Base-by-base conservation (phyloP, 768 basidiomycete species). In the Neoboletus brunneissimus region DNA sequence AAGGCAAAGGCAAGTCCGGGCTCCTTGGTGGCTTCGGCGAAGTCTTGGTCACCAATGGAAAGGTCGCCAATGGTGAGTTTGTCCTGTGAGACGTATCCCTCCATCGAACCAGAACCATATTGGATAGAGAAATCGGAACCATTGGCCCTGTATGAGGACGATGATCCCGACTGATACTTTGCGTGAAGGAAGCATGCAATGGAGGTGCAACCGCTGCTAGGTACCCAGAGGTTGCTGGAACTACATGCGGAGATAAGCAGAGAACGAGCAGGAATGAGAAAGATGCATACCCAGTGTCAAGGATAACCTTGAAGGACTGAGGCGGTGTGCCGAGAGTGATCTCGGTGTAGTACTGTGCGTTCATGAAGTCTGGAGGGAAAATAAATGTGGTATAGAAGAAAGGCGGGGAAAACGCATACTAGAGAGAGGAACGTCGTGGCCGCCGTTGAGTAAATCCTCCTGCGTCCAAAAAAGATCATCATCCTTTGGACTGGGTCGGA, bases 1-100 rank as follows among this genome's bases (percentile, higher is more conserved):
- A 96, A 98, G 27, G 97, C 96, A 70, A 99, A 99, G 6, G 95
- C 88, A 48, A 99, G 86, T 44, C 97, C 97, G 22, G 97, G 97
- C 70, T 98, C 96, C 73, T 93, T 91, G 56, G 86, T 88, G 2
- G 95, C 93, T 76, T 98, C 97, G 11, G 94, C 96, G 65, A 99
- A 99, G 67, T 94, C 88, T 70, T 91, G 90, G 13, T 74, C 58
- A 64, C 76, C 78, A 71, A 99, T 81, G 27, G 72, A 71, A 45
- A 99, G 70, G 70, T 97, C 97, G 38, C 93, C 94, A 57, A 99
- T 94, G 9, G 71, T 70, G 48, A 98, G 74, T 4, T 67, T 69
- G 65, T 99, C 97, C 56, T 84, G 85, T 12, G 94, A 98, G 53
- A 98, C 88, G 69, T 89, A 94, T 54, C 97, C 97, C 70, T 97